Base-by-base conservation (phyloP, 352 stramenopile species). In the Pythium plurisporium region DNA sequence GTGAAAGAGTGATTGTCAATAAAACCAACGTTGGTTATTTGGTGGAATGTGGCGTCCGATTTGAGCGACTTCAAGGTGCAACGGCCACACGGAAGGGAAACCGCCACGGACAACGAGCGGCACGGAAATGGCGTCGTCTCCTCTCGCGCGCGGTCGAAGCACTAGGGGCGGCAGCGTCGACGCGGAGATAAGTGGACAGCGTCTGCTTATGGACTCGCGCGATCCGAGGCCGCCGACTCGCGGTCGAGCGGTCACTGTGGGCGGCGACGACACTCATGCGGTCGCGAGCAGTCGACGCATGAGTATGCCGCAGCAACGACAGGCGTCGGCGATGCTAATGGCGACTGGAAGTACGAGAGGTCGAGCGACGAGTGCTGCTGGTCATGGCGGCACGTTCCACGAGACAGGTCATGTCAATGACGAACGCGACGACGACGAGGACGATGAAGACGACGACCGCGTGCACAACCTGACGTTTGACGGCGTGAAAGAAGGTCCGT, bases 391-490 rank as follows among this genome's bases (percentile, higher is more conserved):
- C 7, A 15, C 40, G 10, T 33, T 34, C 14, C 19, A 41, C 27
- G 33, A 47, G 22, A n/a, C n/a, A n/a, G 20, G 30, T 19, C 25
- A 42, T 12, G 38, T 14, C 38, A 12, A 66, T 11, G 54, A 17
- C 52, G 22, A 33, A 10, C 20, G 17, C 30, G 38, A 62, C 3
- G 38, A 54, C 5, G 46, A 62, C 1, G 43, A 51, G 1, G 55
- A 62, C 40, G 73, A 85, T 33, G 62, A 82, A 2, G 59, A 69
- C 11, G 71, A 82, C 44, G 73, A 79, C 12, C 69, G 78, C 41
- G 47, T 82, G 25, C 73, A 71, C 23, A 87, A 87, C 52, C 62
- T 93, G 27, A 93, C 80, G 56, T 70, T 93, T 36, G 82, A 93
- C 38, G 80, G 82, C 34, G 79, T 91, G 37, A 82, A 86, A 25